A percentile compares a stretch with the other conserved stretches of the same genome.
Conservation (phyloP, 2,329 filamentous ascomycete genomes). For the Pestalotiopsis fici region DNA sequence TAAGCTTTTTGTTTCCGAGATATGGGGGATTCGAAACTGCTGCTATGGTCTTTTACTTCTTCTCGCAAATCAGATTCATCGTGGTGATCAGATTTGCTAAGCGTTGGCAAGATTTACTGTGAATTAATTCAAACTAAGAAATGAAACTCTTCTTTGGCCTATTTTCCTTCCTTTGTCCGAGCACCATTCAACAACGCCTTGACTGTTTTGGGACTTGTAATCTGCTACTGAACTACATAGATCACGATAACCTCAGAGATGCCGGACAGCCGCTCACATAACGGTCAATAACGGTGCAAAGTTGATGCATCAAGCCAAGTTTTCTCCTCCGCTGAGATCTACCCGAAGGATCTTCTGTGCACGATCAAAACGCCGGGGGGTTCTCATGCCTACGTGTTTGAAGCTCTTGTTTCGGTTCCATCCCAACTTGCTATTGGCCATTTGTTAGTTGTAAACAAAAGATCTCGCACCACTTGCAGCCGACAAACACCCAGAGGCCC, state of each 20-base stretch:
- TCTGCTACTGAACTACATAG: not conserved
- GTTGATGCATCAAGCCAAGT: not conserved
- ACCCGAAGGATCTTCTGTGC: not conserved
- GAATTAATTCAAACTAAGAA: not conserved
- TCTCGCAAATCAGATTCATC: no score
- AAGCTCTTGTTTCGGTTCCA: not conserved
- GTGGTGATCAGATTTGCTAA: not conserved
- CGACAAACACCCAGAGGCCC: not conserved
- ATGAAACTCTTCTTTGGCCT: not conserved
- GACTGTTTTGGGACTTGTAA: not conserved
- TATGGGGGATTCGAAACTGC: not conserved
- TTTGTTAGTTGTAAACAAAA: not conserved
- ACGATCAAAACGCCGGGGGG: constrained; percentile 1
- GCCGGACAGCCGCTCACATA: not conserved
- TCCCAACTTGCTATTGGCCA: not conserved
- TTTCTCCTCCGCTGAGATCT: not conserved
- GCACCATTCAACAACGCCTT: not conserved
- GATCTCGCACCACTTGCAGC: not conserved
- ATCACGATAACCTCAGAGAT: not conserved
- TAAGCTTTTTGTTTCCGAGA: not conserved
- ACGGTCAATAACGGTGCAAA: not conserved
- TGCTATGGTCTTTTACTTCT: not conserved
- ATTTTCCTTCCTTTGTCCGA: not conserved
- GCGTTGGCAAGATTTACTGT: not conserved
- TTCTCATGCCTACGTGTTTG: not conserved